Base-by-base conservation (phyloP, 2,329 filamentous ascomycete genomes). In the Colletotrichum sp. region DNA sequence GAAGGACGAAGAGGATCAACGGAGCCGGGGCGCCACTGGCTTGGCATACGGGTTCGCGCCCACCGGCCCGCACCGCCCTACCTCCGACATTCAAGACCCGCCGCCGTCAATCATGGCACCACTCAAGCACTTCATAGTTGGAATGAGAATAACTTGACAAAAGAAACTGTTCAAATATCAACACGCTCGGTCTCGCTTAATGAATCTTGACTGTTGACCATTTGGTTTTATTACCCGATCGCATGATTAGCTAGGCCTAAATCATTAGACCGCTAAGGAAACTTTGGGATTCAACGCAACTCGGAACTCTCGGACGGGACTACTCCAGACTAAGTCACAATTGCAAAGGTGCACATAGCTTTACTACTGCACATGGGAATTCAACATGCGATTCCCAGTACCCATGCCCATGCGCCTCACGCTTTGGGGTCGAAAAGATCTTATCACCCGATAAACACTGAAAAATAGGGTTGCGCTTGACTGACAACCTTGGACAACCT, bases 121-220 rank as follows among this genome's bases (percentile, higher is more conserved):
- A 48, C 18, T n/a, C 0, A 18, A 18, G 18, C 0, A 22, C 0
- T 12, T 22, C 4, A 3, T 0, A 3, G 1, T 52, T 13, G n/a
- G n/a, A 0, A 0, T 52, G 6, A 48, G n/a, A 22, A 12, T 1
- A 0, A 52, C 3, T 25, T 4, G 12, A 52, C 0, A 0, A 5
- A 8, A 52, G 3, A 13, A 13, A 52, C n/a, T n/a, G 43, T 25
- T 0, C 1, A 25, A 25, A 22, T 8, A 25, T 52, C 43, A 3
- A 13, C 3, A 9, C 3, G 10, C 13, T 22, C 6, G 0, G n/a
- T 13, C 12, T 13, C 43, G n/a, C 43, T 52, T 10, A 25, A 5
- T 13, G n/a, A 22, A 52, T n/a, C 43, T 22, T n/a, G 43, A 8
- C 12, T 52, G n/a, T 22, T 25, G n/a, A 52, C 43, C n/a, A 5